Conservation (phyloP, 192 early-diverging fungal species). For the Backusella sp. region DNA sequence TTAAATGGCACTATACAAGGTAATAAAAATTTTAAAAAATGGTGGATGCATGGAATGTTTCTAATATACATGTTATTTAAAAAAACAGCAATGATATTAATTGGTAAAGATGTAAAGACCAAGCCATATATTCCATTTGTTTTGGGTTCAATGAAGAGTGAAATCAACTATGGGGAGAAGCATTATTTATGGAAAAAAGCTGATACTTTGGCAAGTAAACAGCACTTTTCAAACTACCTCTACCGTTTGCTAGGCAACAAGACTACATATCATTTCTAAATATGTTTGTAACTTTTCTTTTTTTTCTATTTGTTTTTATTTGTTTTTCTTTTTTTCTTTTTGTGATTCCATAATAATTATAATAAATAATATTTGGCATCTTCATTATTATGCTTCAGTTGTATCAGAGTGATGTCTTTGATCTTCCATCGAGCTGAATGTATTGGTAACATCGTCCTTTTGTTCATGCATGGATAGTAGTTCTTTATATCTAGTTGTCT, state of each 20-base stretch:
- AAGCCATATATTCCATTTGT: constrained; percentile 17
- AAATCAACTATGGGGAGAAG: constrained; percentile 15
- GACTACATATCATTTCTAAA: constrained; percentile 48
- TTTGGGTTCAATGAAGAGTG: background rate
- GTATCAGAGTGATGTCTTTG: background rate
- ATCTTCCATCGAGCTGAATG: background rate
- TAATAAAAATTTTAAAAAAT: background rate
- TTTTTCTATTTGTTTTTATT: background rate
- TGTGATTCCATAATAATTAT: constrained; percentile 68
- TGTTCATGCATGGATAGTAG: background rate
- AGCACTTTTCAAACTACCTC: constrained; percentile 10
- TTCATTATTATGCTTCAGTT: background rate
- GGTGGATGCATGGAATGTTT: background rate
- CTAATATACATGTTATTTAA: background rate
- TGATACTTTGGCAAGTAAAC: constrained; percentile 6
- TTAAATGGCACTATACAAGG: constrained; percentile 22
- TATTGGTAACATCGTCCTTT: background rate
- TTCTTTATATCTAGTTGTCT: constrained; percentile 22
- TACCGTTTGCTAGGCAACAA: background rate
- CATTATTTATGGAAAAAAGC: constrained; percentile 10
- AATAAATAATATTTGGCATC: constrained; percentile 57
- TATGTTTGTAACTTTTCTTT: constrained; percentile 45
- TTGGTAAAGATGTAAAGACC: background rate
- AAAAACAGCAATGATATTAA: background rate
- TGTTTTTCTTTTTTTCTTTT: constrained; percentile 49